Conservation (phyloP, 2,329 filamentous ascomycete species). For the Colletotrichum noveboracense region DNA sequence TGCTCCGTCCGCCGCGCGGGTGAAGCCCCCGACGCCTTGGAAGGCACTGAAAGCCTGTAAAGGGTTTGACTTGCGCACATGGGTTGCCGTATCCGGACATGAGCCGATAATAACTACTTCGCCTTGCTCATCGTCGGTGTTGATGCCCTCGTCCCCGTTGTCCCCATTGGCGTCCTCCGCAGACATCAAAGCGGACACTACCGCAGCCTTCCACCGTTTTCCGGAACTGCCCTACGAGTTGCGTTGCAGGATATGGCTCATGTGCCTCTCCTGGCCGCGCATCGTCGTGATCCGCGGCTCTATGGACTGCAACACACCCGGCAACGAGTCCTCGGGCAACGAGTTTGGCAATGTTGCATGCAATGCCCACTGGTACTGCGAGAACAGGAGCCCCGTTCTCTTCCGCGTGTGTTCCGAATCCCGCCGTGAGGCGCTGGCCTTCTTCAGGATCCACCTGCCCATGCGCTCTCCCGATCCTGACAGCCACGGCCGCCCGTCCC, state of each 20-base stretch:
- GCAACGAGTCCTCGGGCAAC: not conserved
- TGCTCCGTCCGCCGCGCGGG: not conserved
- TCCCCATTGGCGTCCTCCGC: not conserved
- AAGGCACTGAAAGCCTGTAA: not conserved
- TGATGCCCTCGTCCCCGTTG: not conserved
- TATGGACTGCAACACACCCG: not conserved
- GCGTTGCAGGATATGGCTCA: slow-evolving; percentile 22
- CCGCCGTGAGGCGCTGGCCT: slow-evolving; percentile 15
- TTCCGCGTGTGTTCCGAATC: slow-evolving; percentile 24
- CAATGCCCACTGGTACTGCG: slow-evolving; percentile 21
- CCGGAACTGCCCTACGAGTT: slow-evolving; percentile 21
- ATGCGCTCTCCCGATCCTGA: slow-evolving; percentile 1
- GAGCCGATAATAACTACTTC: not conserved
- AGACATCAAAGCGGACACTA: not conserved
- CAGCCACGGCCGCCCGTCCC: slow-evolving; percentile 3
- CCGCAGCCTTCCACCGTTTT: slow-evolving; percentile 11
- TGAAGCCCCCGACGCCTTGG: not conserved
- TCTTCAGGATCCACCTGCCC: slow-evolving; percentile 26
- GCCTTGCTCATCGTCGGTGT: not conserved
- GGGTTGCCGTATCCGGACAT: not conserved
- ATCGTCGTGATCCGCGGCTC: slow-evolving; percentile 20
- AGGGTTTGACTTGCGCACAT: slow-evolving; percentile 19
- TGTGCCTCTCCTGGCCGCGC: slow-evolving; percentile 20
- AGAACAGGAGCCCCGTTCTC: slow-evolving; percentile 22
- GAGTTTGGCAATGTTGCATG: slow-evolving; percentile 13